A percentile compares a stretch with the other conserved stretches of the same genome.
phyloP scores from a whole-genome alignment of 768 basidiomycete genomes.

The Paxillus rubicundulus region DNA sequence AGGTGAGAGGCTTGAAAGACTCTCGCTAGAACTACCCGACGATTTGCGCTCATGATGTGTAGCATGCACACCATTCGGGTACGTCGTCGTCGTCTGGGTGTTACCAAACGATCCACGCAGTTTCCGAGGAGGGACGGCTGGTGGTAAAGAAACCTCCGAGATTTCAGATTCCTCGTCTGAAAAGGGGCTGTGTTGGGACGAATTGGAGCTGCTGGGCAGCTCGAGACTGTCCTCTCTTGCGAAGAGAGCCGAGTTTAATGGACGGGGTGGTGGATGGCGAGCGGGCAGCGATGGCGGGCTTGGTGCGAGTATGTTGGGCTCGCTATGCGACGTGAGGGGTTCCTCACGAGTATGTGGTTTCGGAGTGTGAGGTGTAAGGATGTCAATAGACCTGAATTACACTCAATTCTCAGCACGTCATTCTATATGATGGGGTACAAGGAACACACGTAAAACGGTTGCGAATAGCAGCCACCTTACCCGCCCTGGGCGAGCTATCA shows the following conservation, averaged over 20 bases:
- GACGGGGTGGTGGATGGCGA: slow-evolving; percentile 21
- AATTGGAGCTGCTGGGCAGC: slow-evolving; percentile 14
- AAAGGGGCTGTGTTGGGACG: slow-evolving; percentile 28
- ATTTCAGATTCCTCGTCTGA: slow-evolving; percentile 30
- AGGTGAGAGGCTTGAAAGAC: slow-evolving; percentile 8
- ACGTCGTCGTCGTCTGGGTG: not conserved
- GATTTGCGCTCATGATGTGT: slow-evolving; percentile 5
- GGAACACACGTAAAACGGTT: slow-evolving; percentile 29
- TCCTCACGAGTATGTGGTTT: slow-evolving; percentile 12
- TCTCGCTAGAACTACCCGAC: slow-evolving; percentile 26
- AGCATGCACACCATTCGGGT: not conserved
- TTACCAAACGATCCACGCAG: slow-evolving; percentile 4
- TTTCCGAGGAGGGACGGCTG: slow-evolving; percentile 6
- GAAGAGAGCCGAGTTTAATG: slow-evolving; percentile 16
- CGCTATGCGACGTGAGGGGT: slow-evolving; percentile 15
- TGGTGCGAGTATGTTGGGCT: slow-evolving; percentile 24
- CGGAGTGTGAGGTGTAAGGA: slow-evolving; percentile 36
- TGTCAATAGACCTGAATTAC: slow-evolving; percentile 21
- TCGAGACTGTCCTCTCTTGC: slow-evolving; percentile 22
- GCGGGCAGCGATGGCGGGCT: slow-evolving; percentile 18
- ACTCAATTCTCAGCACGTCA: not conserved
- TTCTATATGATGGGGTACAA: not conserved
- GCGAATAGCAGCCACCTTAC: slow-evolving; percentile 40
- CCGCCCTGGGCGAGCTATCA: slow-evolving; percentile 8
- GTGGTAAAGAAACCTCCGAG: slow-evolving; percentile 13